Conservation (phyloP, 2,329 filamentous ascomycete species). For the Cladophialophora carrionii region DNA sequence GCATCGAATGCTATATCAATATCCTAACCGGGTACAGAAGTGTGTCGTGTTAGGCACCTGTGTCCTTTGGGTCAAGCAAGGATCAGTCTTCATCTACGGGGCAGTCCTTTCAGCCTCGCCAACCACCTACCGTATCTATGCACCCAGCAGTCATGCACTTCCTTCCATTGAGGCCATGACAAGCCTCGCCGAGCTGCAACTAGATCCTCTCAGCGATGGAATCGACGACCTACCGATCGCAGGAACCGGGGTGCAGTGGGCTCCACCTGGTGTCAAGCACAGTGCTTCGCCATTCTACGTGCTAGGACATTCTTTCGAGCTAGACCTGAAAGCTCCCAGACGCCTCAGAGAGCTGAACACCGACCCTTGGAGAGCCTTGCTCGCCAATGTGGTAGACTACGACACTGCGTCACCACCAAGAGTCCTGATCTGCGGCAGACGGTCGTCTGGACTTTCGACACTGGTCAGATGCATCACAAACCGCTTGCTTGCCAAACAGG, state of each 20-base stretch:
- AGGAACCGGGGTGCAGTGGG: constrained; percentile 26
- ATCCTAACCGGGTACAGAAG: constrained; percentile 41
- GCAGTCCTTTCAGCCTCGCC: constrained; percentile 58
- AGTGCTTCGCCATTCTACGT: constrained; percentile 25
- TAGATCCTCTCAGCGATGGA: constrained; percentile 24
- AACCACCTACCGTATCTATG: constrained; percentile 54
- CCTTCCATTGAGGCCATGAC: constrained; percentile 51
- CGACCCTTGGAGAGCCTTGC: constrained; percentile 20
- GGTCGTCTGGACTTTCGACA: constrained; percentile 63
- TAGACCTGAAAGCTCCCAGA: constrained; percentile 19
- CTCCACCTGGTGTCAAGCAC: constrained; percentile 10
- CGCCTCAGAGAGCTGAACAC: constrained; percentile 26
- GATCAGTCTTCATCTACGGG: constrained; percentile 61
- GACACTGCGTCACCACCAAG: constrained; percentile 14
- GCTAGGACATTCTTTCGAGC: constrained; percentile 32
- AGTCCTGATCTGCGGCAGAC: constrained; percentile 59
- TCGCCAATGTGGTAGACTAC: constrained; percentile 5
- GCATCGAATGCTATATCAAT: constrained; percentile 6
- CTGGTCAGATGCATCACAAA: constrained; percentile 61
- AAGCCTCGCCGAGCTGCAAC: constrained; percentile 30
- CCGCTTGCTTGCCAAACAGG: constrained; percentile 51
- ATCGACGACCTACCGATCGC: constrained; percentile 24
- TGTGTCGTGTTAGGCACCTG: constrained; percentile 57
- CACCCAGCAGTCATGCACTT: constrained; percentile 61
- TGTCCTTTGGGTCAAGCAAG: constrained; percentile 60